Evolutionary conservation across 192 early-diverging fungal genomes (phyloP).

Genomic region (Backusella tarrabulga): DNA sequence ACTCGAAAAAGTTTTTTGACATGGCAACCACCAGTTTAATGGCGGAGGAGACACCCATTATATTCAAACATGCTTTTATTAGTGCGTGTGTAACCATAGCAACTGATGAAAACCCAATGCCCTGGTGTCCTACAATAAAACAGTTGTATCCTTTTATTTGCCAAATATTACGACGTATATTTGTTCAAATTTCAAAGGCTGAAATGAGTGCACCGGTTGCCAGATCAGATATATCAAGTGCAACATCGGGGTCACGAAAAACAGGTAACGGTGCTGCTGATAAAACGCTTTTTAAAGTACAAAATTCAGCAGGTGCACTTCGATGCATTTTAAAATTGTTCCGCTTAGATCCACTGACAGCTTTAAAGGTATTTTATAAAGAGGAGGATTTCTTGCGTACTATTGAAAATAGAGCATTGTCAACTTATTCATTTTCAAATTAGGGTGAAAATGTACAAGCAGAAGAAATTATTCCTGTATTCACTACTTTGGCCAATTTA

Average conservation of each 20-base stretch:
- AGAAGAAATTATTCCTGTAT: conserved; percentile 65
- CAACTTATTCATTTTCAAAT: not conserved
- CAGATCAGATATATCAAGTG: conserved; percentile 23
- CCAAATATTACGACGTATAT: conserved; percentile 54
- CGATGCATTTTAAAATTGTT: conserved; percentile 7
- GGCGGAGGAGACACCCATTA: conserved; percentile 60
- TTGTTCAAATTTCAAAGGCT: conserved; percentile 44
- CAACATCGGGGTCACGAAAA: conserved; percentile 24
- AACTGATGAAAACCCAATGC: conserved; percentile 52
- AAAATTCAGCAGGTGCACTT: not conserved
- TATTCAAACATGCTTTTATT: conserved; percentile 77
- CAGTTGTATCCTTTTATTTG: conserved; percentile 55
- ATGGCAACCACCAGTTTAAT: conserved; percentile 65
- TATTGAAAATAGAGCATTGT: not conserved
- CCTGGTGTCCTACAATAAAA: conserved; percentile 64
- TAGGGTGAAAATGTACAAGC: conserved; percentile 33
- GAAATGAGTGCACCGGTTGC: conserved; percentile 51
- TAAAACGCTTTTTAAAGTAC: not conserved
- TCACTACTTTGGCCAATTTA: conserved; percentile 60
- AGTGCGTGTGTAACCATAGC: conserved; percentile 67
- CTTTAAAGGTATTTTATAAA: conserved; percentile 51
- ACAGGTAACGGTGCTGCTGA: not conserved
- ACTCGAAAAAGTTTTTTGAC: conserved; percentile 64
- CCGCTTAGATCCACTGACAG: conserved; percentile 55
- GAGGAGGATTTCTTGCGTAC: not conserved